Percentiles rank a stretch among this genome's conserved stretches.
These are phyloP conservation scores for Trichoderma brevicompactum DNA, from an alignment of 2,329 filamentous ascomycete genomes.

Conservation along the genomic window DNA sequence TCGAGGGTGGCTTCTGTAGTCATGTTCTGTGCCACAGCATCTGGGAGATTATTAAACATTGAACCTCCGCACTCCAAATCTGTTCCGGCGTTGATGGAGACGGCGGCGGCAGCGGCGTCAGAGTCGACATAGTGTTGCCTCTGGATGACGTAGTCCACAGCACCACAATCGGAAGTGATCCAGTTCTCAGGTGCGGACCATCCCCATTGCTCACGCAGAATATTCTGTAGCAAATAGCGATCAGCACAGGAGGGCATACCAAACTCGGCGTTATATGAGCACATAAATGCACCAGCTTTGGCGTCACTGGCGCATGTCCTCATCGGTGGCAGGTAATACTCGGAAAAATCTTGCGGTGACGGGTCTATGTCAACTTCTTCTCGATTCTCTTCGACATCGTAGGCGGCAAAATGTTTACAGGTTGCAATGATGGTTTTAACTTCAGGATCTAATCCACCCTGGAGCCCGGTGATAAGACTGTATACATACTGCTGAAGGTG, in stretches of 20 bases:
- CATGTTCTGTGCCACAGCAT: not conserved
- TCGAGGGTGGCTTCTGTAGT: conserved; percentile 1
- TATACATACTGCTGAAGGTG: too few relatives aligned
- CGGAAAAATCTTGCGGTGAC: not conserved
- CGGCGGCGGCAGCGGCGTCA: not conserved
- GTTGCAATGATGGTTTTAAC: too few relatives aligned
- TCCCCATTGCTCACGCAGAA: not conserved
- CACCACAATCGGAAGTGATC: too few relatives aligned
- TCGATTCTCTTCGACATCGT: too few relatives aligned
- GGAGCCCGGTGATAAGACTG: too few relatives aligned
- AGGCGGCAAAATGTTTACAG: too few relatives aligned
- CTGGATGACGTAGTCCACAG: too few relatives aligned
- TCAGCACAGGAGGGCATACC: not conserved
- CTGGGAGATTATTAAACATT: not conserved
- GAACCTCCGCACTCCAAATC: not conserved
- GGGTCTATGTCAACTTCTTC: too few relatives aligned
- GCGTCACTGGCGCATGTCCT: not conserved
- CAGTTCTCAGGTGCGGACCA: not conserved
- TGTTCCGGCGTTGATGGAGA: not conserved
- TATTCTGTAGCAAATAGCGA: not conserved
- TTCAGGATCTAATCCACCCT: too few relatives aligned
- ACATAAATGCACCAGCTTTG: not conserved
- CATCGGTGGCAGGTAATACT: not conserved
- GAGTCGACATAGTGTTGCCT: too few relatives aligned
- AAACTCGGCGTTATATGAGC: not conserved